Percentiles rank a stretch among this genome's conserved stretches.
phyloP scores from a whole-genome alignment of 2,329 filamentous ascomycete species.

The Grosmannia penicillata region DNA sequence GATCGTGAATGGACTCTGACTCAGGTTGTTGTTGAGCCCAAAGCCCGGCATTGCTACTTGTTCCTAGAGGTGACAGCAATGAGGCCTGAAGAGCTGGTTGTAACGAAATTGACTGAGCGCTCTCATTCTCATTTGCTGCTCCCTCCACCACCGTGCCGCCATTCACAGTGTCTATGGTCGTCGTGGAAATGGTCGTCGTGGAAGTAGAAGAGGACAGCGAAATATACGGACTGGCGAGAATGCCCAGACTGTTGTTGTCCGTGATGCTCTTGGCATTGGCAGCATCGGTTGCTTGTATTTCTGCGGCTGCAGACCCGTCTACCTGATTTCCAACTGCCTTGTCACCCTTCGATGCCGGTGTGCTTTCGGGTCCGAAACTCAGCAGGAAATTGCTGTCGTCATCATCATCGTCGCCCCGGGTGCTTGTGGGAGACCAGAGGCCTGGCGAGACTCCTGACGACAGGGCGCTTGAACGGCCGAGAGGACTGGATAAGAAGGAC shows the following conservation, averaged over 20 bases:
- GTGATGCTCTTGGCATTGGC: too few relatives aligned
- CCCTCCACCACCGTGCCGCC: too few relatives aligned
- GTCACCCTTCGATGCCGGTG: conserved; percentile 10
- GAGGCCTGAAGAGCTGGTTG: too few relatives aligned
- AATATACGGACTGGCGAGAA: too few relatives aligned
- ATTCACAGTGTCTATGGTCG: too few relatives aligned
- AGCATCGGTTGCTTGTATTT: too few relatives aligned
- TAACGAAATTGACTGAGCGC: too few relatives aligned
- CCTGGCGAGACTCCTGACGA: conserved; percentile 30
- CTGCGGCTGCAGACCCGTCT: not conserved
- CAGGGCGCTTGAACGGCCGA: conserved; percentile 18
- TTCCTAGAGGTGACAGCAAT: too few relatives aligned
- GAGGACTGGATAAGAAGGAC: conserved; percentile 15
- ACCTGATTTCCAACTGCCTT: conserved; percentile 16
- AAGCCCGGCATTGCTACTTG: not conserved
- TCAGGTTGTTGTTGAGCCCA: not conserved
- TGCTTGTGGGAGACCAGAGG: conserved; percentile 28
- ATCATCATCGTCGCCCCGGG: conserved; percentile 22
- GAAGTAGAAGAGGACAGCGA: too few relatives aligned
- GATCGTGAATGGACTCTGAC: conserved; percentile 28
- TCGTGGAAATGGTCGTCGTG: too few relatives aligned
- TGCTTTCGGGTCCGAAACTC: conserved; percentile 9
- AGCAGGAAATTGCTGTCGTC: conserved; percentile 21
- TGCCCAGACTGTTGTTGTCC: too few relatives aligned
- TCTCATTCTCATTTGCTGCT: too few relatives aligned